A percentile compares a stretch with the other conserved stretches of the same genome.
These are phyloP conservation scores for Phytophthora megakarya DNA, from an alignment of 352 stramenopile species.

Conservation along the genomic window DNA sequence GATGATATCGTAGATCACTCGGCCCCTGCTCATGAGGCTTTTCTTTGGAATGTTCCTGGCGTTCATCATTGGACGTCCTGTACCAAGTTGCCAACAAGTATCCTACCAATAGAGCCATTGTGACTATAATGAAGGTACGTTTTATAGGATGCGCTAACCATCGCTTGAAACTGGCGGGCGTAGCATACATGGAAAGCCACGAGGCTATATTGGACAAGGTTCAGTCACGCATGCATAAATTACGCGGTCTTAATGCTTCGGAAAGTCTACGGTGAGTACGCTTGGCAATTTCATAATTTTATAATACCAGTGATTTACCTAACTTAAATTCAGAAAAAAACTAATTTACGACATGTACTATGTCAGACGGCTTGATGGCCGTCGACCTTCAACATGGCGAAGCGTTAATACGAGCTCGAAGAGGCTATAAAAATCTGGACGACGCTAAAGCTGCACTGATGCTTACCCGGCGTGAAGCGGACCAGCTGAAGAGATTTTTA, in stretches of 20 bases:
- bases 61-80: neutral
- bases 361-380: neutral
- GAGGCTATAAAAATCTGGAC: neutral
- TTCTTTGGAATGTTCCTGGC: neutral
- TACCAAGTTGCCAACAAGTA: neutral
- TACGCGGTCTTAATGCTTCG: neutral
- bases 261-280: neutral
- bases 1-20: slow-evolving; percentile 5
- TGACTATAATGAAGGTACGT: neutral
- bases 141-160: slow-evolving; percentile 3
- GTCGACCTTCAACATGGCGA: slow-evolving; percentile 7
- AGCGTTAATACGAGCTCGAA: slow-evolving; percentile 8
- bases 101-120: neutral
- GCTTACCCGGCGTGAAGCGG: slow-evolving; percentile 1
- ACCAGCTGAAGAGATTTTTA: neutral
- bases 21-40: neutral
- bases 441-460: neutral
- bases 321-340: slow-evolving; percentile 7
- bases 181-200: neutral
- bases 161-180: neutral
- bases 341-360: slow-evolving; percentile 2
- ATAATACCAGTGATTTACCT: neutral
- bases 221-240: slow-evolving; percentile 1
- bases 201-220: neutral
- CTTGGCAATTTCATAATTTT: neutral